phyloP scores from a whole-genome alignment of 2,329 filamentous ascomycete species.

The Aspergillus japonicus region DNA sequence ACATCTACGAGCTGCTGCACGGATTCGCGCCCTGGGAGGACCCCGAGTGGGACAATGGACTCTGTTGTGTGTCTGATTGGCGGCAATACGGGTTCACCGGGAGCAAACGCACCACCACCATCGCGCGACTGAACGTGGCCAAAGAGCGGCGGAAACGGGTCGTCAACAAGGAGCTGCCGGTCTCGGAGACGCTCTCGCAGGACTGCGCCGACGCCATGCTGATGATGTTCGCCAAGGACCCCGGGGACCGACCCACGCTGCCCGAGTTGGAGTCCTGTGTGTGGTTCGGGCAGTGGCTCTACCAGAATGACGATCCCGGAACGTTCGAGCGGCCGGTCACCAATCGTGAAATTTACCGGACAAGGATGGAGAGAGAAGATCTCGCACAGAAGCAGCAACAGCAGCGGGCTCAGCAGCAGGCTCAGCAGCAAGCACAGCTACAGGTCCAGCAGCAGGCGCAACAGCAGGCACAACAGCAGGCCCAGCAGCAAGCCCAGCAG shows the following conservation, averaged over 20 bases:
- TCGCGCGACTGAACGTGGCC: neutral
- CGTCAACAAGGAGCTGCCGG: slow-evolving; percentile 15
- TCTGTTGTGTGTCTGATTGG: neutral
- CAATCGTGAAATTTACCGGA: neutral
- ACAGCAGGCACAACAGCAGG: no score
- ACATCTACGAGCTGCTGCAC: slow-evolving; percentile 32
- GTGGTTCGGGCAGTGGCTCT: slow-evolving; percentile 1
- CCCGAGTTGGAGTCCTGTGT: slow-evolving; percentile 7
- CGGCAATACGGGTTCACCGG: no score
- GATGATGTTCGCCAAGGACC: slow-evolving; percentile 24
- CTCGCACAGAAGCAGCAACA: no score
- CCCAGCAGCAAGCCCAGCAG: no score
- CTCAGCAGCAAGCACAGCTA: no score
- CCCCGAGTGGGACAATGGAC: slow-evolving; percentile 9
- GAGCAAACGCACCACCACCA: no score
- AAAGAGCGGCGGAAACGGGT: neutral
- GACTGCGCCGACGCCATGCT: slow-evolving; percentile 33
- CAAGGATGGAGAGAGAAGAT: no score
- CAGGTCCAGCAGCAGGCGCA: no score
- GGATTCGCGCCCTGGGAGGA: slow-evolving; percentile 35
- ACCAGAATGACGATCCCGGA: no score
- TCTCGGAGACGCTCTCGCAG: slow-evolving; percentile 30
- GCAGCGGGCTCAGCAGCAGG: no score
- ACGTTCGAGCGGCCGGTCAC: neutral
- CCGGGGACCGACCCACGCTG: slow-evolving; percentile 23